Evolutionary conservation across 352 stramenopile genomes (phyloP).

Genomic region (Phytophthora pseudosyringae): DNA sequence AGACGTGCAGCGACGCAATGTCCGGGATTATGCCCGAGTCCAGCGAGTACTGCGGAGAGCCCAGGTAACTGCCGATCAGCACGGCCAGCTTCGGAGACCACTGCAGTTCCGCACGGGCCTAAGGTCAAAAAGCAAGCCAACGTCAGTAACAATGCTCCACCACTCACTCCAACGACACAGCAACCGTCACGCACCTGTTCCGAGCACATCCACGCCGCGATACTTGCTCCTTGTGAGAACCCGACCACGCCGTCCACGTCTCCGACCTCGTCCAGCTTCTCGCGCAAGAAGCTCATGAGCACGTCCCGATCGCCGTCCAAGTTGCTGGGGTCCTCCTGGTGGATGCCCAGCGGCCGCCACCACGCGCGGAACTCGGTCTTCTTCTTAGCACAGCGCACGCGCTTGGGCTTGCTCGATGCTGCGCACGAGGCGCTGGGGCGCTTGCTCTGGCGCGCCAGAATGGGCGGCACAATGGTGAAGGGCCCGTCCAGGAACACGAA

Average conservation of each 20-base stretch:
- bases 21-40: conserved; percentile 53
- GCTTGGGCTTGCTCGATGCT: conserved; percentile 29
- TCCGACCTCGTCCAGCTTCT: conserved; percentile 62
- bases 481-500: conserved; percentile 79
- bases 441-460: conserved; percentile 58
- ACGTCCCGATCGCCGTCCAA: conserved; percentile 62
- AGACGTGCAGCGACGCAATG: conserved; percentile 77
- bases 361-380: conserved; percentile 75
- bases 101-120: conserved; percentile 61
- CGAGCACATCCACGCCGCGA: conserved; percentile 85
- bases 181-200: conserved; percentile 44
- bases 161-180: neutral
- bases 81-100: conserved; percentile 78
- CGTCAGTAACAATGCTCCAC: conserved; percentile 6
- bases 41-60: conserved; percentile 63
- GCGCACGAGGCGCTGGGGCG: conserved; percentile 13
- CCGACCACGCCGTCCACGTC: conserved; percentile 81
- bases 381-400: conserved; percentile 55
- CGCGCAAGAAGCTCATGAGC: conserved; percentile 63
- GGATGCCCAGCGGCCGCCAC: conserved; percentile 66
- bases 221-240: conserved; percentile 82
- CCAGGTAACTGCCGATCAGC: conserved; percentile 78
- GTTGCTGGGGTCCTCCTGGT: conserved; percentile 52
- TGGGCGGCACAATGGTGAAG: conserved; percentile 75
- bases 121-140: neutral